Evolutionary conservation across 495 filamentous ascomycete genomes (phyloP), one percentile per base, ranked within the genome.

Genomic region (Tuber aestivum): DNA sequence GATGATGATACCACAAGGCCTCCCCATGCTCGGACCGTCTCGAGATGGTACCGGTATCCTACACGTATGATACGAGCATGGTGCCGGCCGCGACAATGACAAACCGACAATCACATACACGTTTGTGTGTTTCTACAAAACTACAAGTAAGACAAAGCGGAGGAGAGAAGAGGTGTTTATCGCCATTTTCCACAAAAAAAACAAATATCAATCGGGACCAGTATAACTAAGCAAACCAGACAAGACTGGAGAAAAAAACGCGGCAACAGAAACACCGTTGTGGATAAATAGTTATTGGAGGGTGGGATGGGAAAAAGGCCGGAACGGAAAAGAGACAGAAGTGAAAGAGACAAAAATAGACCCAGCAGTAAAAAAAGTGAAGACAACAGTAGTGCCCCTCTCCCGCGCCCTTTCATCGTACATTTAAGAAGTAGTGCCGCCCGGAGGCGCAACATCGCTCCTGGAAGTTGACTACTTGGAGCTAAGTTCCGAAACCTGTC

Each of bases 401-500:
- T 10, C n/a, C 9, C 56, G 3, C 56, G 3, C 56, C 56, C 27
- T 16, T 16, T 61, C 27, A 35, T 20, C 27, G 14, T 18, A 16
- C 6, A 32, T 10, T n/a, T 65, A 65, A 35, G 56, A 65, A 65
- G 56, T 20, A 35, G 56, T 65, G 27, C 56, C 56, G 20, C 56
- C 56, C 12, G 56, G 56, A 12, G 56, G 35, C 27, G 56, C 56
- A 35, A 65, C 56, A 65, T 65, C 56, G 10, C 14, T 56, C 20
- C 41, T 70, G 41, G 76, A 70, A 41, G 76, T 70, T 45, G 77
- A 78, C 32, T 70, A 70, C 45, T 79, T 75, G 23, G 78, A 75
- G 42, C 77, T 83, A 77, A 82, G 70, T 45, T 83, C 75, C 27
- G 74, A 70, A 72, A 81, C 75, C 42, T 80, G 85, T 86, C 81